phyloP scores from a whole-genome alignment of 805 yeast species.

The Yamadazyma phyllophila region DNA sequence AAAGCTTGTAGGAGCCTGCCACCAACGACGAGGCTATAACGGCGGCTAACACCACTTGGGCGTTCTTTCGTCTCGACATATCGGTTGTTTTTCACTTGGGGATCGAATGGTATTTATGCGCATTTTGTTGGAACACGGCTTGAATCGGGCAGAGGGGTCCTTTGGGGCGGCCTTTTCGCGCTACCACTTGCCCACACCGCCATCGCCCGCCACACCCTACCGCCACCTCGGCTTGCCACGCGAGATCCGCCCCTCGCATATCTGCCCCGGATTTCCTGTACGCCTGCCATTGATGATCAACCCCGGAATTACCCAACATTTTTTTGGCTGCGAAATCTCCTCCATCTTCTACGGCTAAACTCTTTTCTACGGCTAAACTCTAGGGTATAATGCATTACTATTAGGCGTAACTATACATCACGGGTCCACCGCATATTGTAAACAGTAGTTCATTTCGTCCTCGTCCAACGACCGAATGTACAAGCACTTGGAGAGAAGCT shows the following conservation, averaged over 20 bases:
- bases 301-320: not conserved
- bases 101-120: not conserved
- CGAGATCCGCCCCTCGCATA: too few species aligned
- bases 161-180: too few species aligned
- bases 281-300: too few species aligned
- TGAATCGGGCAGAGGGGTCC: not conserved
- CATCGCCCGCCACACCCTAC: too few species aligned
- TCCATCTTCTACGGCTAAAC: too few species aligned
- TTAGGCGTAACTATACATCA: not conserved
- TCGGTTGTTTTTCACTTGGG: not conserved
- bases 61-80: conserved; percentile 20
- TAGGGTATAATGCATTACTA: not conserved
- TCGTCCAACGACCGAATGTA: conserved; percentile 73
- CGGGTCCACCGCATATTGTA: conserved; percentile 3
- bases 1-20: conserved; percentile 33
- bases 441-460: conserved; percentile 56
- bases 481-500: conserved; percentile 76
- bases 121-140: not conserved
- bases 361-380: too few species aligned
- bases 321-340: conserved; percentile 3
- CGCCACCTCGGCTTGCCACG: too few species aligned
- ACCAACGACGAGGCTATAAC: conserved; percentile 34
- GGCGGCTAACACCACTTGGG: conserved; percentile 31
- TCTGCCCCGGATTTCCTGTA: not conserved
- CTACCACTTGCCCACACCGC: too few species aligned